Base-by-base conservation (phyloP, 495 filamentous ascomycete genomes). In the Cetradonia linearis region DNA sequence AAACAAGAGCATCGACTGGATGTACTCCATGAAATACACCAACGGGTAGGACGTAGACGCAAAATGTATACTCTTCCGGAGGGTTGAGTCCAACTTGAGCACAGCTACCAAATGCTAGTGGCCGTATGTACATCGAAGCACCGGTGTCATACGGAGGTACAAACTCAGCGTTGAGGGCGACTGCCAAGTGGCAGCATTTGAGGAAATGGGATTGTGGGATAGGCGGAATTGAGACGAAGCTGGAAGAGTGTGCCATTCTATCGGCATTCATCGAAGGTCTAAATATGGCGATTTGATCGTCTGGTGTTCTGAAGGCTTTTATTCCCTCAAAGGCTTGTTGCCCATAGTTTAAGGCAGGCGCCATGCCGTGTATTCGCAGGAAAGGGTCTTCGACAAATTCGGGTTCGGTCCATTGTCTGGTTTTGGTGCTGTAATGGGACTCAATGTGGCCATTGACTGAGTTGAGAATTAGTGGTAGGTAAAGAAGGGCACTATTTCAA, bases 311-410 rank as follows among this genome's bases (percentile, higher is more conserved):
- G 79, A 95, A 94, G 55, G 91, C 89, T 71, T 95, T 96, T 59
- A 95, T 79, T 11, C 91, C 91, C 66, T 96, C 91, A 78, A 91
- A 96, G 52, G 88, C 91, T 75, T 96, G 91, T 65, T 93, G 87
- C 46, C 86, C 91, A 69, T 96, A 96, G 77, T 96, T 96, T 47
- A 96, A 80, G 37, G 79, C 91, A 0, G 91, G 91, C 0, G 88
- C 83, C 85, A 96, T 89, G 62, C 90, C 91, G 72, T 95, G 91
- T 66, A 96, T 81, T 56, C 80, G 78, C 60, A 96, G 80, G 75
- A 77, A 88, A 5, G 91, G 91, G 65, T 89, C 85, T 20, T 76
- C 69, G 59, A 95, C 76, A 75, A 94, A 91, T 60, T 75, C 64
- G 11, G 86, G 89, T 23, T 82, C 55, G 0, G 84, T 80, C 91